Base-by-base conservation (phyloP, 768 basidiomycete species). In the Lentinus tigrinus region DNA sequence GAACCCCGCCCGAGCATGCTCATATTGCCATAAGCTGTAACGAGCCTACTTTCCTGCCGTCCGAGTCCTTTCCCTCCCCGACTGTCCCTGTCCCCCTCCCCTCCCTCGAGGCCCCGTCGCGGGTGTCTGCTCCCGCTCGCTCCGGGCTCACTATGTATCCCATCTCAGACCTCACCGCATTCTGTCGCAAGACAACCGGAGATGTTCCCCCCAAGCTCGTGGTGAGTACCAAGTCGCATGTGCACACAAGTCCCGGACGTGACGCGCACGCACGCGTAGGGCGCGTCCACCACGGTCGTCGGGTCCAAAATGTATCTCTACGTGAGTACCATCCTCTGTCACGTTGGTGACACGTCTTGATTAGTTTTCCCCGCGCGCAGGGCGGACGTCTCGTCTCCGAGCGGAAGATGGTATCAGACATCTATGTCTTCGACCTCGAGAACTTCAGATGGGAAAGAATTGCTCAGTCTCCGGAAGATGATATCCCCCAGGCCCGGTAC, bases 281-380 rank as follows among this genome's bases (percentile, higher is more conserved):
- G 94, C 54, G 89, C 94, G 23, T 93, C 91, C 8, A 91, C 91
- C n/a, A 95, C 93, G 39, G 88, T 94, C 58, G 82, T 94, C 34
- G 91, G 89, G 47, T 88, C 88, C 44, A 89, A 89, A 72, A 84
- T 95, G 82, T 96, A 91, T 70, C 83, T 97, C 34, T 96, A 95
- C 69, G 91, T 93, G 69, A 75, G 87, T 75, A 5, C 19, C 7
- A 13, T n/a, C 27, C 2, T 26, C 31, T 56, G 4, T 50, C 13
- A 40, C 5, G 24, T 11, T 8, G 28, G 17, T 31, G 27, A 40
- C 13, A 23, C 42, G 36, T 24, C 7, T 23, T 23, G 51, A 48
- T 21, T 54, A 47, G n/a, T n/a, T n/a, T n/a, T n/a, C n/a, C 47
- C 11, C 23, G 37, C 48, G 46, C 24, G 16, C 63, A 93, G 90